Base-by-base conservation (phyloP, 106 monocot genomes). In the Dactylorhiza incarnata region DNA sequence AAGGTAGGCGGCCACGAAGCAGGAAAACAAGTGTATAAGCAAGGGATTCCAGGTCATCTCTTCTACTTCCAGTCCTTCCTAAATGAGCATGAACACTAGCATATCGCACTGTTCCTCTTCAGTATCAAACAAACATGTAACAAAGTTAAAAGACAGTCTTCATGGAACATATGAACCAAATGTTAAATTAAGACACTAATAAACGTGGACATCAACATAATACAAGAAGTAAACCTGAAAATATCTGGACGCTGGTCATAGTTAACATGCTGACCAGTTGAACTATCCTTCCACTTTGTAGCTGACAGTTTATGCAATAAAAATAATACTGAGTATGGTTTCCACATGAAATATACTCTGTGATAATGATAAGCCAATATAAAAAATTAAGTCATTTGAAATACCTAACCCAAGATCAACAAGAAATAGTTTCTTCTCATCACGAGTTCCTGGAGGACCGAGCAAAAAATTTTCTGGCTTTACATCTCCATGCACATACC, bases 391-490 rank as follows among this genome's bases (percentile, higher is more conserved):
- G 3, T 37, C 37, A 37, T 37, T 65, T 29, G 65, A 65, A 44
- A 68, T 82, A 91, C 96, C 96, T 82, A 96, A 82, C 15, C 96
- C 96, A 76, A 96, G 96, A 83, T 96, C 96, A 83, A 96, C 89
- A 77, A 96, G 91, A 74, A 93, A 96, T 7, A 96, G 84, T 82
- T 76, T 96, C 74, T 93, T 96, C 82, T 96, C 96, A 48, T 96
- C 90, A 55, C 87, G 44, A 73, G 91, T 93, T 9, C 92, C 88
- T 74, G 88, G 82, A 74, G 88, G 88, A 14, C 93, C 96, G 77
- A 96, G 90, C 72, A 96, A 83, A 86, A 96, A 91, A 76, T 96
- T 96, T 71, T 96, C 96, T 51, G 96, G 96, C 75, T 96, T 96
- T 25, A 96, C 93, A 86, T 96, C 96, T 37, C 96, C 96, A 82